Base-by-base conservation (phyloP, 1,284 basidiomycete species). In the Lentinula novae-zelandiae region DNA sequence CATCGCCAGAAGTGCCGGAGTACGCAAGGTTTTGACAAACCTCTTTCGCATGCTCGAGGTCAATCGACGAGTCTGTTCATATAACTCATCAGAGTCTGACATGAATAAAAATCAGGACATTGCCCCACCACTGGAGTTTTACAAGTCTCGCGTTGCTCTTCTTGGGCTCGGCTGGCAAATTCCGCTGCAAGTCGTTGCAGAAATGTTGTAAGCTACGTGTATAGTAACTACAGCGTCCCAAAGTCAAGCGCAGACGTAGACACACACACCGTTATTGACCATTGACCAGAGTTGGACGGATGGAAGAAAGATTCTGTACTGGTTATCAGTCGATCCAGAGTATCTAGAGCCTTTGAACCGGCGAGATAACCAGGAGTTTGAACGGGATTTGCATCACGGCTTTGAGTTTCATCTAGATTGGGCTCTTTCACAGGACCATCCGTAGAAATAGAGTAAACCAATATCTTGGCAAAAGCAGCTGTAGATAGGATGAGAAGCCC, bases 221-320 rank as follows among this genome's bases (percentile, higher is more conserved):
- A 20, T 62, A 50, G 63, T 61, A 50, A 63, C 40, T 40, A 39
- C 3, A 33, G 33, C 22, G 31, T 27, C 50, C 55, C 17, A 49
- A 12, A 34, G 46, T 33, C 33, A 31, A 31, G 15, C 1, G 4
- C 15, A 54, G 20, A 7, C 7, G 38, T 27, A 12, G 55, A 72
- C 79, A 66, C 65, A 89, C 87, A 66, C 65, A 89, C 87, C 60
- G 75, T 71, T 54, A 82, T 66, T 5, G 89, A 86, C 87, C 90
- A 92, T 56, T 79, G 74, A 1, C 91, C 91, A 57, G 82, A 84
- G 70, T 90, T 92, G 2, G 92, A 91, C 4, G 93, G 93, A 72
- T 97, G 95, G 73, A 96, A 97, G 76, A 90, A 96, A 0, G 87
- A 90, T 72, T 99, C 97, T 5, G 92, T 94, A 64, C 93, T 96